Percentiles rank a stretch among this genome's conserved stretches.
Conservation (phyloP, 805 yeast genomes). For the Cyberlindnera xylosilytica region DNA sequence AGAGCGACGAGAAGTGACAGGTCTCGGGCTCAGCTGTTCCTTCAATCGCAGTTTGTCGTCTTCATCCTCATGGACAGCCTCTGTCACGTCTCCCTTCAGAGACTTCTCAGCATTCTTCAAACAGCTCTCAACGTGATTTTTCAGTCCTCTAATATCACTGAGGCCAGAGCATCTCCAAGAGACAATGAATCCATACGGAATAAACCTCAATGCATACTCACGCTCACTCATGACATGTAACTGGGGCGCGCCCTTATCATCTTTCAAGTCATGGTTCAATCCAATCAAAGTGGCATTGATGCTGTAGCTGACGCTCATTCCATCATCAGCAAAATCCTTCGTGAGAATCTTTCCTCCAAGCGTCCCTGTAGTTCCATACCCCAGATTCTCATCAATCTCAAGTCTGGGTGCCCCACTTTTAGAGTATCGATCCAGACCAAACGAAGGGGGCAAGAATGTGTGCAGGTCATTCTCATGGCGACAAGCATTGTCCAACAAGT, state of each 20-base stretch:
- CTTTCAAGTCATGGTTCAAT: constrained; percentile 29
- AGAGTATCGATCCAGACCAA: constrained; percentile 35
- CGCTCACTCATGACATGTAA: constrained; percentile 32
- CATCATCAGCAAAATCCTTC: constrained; percentile 45
- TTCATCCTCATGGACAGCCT: constrained; percentile 19
- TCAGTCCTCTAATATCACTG: constrained; percentile 12
- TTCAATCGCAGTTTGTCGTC: constrained; percentile 17
- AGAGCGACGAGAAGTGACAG: constrained; percentile 9
- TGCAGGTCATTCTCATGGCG: constrained; percentile 40
- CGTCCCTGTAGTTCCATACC: constrained; percentile 45
- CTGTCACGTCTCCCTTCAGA: constrained; percentile 12
- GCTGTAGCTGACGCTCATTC: constrained; percentile 46
- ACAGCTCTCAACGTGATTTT: constrained; percentile 14
- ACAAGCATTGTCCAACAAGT: constrained; percentile 50
- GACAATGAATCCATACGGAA: constrained; percentile 37
- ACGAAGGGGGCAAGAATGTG: constrained; percentile 38
- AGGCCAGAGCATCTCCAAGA: constrained; percentile 20
- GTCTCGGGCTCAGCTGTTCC: constrained; percentile 14
- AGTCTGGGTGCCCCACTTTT: too few species aligned
- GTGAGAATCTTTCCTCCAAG: constrained; percentile 56
- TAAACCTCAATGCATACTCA: constrained; percentile 36
- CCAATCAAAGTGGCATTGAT: constrained; percentile 58
- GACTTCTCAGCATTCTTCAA: constrained; percentile 18
- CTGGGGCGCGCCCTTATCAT: constrained; percentile 13
- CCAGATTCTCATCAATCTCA: constrained; percentile 30